phyloP scores from a whole-genome alignment of 2,329 filamentous ascomycete species.

The Calonectria ilicicola region DNA sequence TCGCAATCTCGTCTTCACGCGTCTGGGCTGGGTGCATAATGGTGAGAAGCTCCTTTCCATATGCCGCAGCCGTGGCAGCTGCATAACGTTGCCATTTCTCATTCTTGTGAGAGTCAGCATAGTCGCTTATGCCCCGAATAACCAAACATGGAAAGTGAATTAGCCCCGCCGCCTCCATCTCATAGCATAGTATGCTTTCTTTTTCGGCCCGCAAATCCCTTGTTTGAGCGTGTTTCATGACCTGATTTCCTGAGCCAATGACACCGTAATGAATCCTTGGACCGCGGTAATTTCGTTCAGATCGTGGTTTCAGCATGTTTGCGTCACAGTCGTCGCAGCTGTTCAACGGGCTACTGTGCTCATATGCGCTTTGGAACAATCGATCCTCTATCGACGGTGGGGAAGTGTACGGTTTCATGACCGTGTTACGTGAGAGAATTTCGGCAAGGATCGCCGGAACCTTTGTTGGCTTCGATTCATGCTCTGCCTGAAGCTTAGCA shows the following conservation, averaged over 20 bases:
- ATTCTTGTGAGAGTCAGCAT: no score
- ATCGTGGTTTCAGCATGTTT: background rate
- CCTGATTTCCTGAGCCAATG: background rate
- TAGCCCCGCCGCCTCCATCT: background rate
- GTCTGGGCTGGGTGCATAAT: no score
- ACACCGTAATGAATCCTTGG: background rate
- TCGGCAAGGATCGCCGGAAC: background rate
- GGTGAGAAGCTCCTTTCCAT: no score
- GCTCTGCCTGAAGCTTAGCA: no score
- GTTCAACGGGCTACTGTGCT: background rate
- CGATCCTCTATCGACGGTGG: no score
- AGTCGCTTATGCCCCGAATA: background rate
- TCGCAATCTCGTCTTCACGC: no score
- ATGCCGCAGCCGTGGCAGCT: no score
- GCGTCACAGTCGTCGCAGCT: background rate
- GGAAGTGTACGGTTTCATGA: background rate
- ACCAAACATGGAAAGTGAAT: background rate
- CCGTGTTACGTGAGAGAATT: background rate
- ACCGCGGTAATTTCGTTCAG: background rate
- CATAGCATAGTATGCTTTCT: background rate
- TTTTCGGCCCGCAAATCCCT: background rate
- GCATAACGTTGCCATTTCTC: no score
- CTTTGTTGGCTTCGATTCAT: no score
- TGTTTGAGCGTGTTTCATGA: background rate
- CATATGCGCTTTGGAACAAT: background rate